Evolutionary conservation across 306 rosid species (phyloP), one percentile per base, ranked within the genome.

Genomic region (Sechiopsis laciniata): DNA sequence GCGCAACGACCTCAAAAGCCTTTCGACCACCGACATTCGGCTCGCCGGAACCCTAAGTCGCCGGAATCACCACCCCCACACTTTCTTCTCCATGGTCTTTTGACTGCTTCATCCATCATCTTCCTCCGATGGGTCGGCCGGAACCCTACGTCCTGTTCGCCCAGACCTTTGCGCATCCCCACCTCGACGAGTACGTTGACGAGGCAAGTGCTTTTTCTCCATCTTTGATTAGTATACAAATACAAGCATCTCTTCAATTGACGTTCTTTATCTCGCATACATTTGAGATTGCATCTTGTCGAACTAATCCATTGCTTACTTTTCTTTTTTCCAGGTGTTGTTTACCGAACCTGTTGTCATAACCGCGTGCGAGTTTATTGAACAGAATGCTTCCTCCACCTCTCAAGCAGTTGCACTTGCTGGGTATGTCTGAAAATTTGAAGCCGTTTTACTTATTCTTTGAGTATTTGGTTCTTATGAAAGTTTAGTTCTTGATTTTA

Each of bases 151-250:
- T 91, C 19, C 80, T 91, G 80, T 94, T 90, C 80, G 71, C 97
- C 57, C 99, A 94, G 77, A 88, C 87, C 82, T 91, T 94, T 84
- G 91, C 86, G 64, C 99, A 91, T 59, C 83, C 97, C 9, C 90
- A 86, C 68, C 99, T 94, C 71, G 97, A 94, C 16, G 99, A 94
- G 83, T 91, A 91, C 83, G 96, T 94, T 55, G 99, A 94, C 85
- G 99, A 94, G 97, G 99, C 87, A 82, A 67, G 72, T 45, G 12
- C 53, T 29, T 20, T 71, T 48, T 78, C 51, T 46, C 62, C 35
- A 15, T 16, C 24, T 51, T 26, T 29, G 2, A 24, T n/a, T n/a
- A 71, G 16, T 6, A 40, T 26, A 8, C 7, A 45, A 71, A 71
- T 19, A 16, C 26, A 8, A 15, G 13, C 56, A 24, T 68, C 74